These are phyloP conservation scores for Talaromyces sp. DNA, from an alignment of 2,329 filamentous ascomycete genomes.

Conservation along the genomic window DNA sequence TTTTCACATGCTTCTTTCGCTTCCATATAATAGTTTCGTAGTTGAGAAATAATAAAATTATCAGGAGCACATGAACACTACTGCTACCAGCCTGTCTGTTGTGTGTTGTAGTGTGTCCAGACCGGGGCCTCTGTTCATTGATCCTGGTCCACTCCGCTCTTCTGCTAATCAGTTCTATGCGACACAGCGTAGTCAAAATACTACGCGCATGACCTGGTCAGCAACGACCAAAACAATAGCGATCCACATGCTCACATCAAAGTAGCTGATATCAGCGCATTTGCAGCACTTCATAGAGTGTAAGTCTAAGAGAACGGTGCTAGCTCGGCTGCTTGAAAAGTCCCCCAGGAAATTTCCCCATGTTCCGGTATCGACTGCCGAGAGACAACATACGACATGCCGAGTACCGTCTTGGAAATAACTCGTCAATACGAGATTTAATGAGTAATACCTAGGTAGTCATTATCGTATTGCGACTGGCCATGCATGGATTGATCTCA, in stretches of 20 bases:
- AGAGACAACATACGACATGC: constrained; percentile 1
- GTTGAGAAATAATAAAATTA: no score
- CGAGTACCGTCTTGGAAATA: neutral
- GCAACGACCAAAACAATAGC: neutral
- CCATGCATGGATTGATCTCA: no score
- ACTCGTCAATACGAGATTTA: neutral
- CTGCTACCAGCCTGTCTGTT: neutral
- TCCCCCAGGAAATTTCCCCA: neutral
- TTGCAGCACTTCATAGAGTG: neutral
- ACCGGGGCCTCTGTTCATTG: neutral
- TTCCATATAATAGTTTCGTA: no score
- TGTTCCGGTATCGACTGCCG: constrained; percentile 3
- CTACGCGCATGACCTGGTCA: neutral
- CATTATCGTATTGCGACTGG: no score
- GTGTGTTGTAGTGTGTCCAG: neutral
- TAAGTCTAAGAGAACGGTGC: neutral
- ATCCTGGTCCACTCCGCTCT: neutral
- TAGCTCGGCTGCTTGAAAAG: neutral
- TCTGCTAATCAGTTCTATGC: neutral
- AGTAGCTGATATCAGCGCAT: neutral
- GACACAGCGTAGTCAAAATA: neutral
- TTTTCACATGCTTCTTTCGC: neutral
- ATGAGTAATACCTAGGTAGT: no score
- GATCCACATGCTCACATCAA: neutral
- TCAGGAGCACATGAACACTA: neutral